These are phyloP conservation scores for Fusarium keratoplasticum DNA, from an alignment of 2,329 filamentous ascomycete species.

Conservation along the genomic window DNA sequence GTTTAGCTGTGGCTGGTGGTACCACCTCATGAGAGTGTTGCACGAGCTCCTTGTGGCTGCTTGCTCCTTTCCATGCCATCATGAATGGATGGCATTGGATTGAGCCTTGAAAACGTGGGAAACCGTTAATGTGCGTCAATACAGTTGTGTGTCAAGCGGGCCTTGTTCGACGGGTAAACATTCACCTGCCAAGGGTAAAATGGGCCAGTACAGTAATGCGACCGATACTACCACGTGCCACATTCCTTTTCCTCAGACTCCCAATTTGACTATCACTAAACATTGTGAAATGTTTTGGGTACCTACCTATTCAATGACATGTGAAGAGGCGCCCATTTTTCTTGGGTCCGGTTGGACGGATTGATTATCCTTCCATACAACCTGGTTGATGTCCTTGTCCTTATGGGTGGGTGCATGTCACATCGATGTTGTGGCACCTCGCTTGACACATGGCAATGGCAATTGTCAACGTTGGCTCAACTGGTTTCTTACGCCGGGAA, in stretches of 20 bases:
- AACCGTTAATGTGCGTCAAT: not conserved
- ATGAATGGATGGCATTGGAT: not conserved
- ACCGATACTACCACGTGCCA: not conserved
- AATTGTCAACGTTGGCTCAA: not conserved
- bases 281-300: not conserved
- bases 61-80: not conserved
- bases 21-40: slow-evolving; percentile 11
- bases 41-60: not conserved
- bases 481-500: not conserved
- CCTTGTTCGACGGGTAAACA: not conserved
- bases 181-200: not conserved
- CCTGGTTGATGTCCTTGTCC: not conserved
- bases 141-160: not conserved
- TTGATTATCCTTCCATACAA: not conserved
- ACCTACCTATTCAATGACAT: not conserved
- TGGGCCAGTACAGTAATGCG: not conserved
- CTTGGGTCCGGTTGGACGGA: not conserved
- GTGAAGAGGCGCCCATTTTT: not conserved
- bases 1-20: slow-evolving; percentile 17
- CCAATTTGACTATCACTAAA: not conserved
- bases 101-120: not conserved
- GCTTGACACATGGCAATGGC: not conserved
- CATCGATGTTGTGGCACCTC: not conserved
- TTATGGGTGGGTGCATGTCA: not conserved
- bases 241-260: not conserved